A percentile compares a stretch with the other conserved stretches of the same genome.
Conservation (phyloP, 202 grass and related monocot species). For the Panicum hallii region DNA sequence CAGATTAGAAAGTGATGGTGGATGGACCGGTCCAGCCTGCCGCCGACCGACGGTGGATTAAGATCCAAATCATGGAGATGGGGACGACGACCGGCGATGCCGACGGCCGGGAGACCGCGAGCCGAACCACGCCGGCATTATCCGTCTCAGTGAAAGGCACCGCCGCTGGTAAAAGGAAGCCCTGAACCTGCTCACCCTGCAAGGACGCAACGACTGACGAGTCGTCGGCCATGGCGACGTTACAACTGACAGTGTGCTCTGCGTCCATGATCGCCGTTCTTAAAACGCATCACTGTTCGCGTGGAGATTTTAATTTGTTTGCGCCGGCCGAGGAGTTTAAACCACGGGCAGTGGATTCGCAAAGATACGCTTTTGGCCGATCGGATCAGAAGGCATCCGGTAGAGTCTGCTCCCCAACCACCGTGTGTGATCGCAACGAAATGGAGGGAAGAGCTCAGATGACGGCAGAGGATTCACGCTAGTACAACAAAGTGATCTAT, state of each 20-base stretch:
- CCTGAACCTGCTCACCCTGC: not conserved
- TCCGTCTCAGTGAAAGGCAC: not conserved
- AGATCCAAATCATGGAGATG: not conserved
- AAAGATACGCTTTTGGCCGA: not conserved
- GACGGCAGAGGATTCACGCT: constrained; percentile 8
- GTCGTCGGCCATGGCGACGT: not conserved
- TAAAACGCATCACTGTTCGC: constrained; percentile 29
- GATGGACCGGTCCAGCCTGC: not conserved
- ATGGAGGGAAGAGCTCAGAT: not conserved
- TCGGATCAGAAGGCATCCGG: not conserved
- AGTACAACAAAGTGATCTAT: not conserved
- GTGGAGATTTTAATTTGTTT: constrained; percentile 1
- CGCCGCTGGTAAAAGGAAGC: not conserved
- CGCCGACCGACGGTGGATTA: constrained; percentile 24
- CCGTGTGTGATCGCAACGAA: constrained; percentile 33
- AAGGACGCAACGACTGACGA: not conserved
- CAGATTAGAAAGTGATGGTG: constrained; percentile 5
- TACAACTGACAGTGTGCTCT: not conserved
- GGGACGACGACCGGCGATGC: not conserved
- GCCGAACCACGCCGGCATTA: not conserved
- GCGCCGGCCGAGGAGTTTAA: constrained; percentile 15
- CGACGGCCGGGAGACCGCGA: not conserved
- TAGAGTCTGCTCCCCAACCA: constrained; percentile 31
- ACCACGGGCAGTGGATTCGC: constrained; percentile 25
- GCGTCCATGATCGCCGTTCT: not conserved